Evolutionary conservation across 192 early-diverging fungal genomes (phyloP).

Genomic region (Coemansia sp.): DNA sequence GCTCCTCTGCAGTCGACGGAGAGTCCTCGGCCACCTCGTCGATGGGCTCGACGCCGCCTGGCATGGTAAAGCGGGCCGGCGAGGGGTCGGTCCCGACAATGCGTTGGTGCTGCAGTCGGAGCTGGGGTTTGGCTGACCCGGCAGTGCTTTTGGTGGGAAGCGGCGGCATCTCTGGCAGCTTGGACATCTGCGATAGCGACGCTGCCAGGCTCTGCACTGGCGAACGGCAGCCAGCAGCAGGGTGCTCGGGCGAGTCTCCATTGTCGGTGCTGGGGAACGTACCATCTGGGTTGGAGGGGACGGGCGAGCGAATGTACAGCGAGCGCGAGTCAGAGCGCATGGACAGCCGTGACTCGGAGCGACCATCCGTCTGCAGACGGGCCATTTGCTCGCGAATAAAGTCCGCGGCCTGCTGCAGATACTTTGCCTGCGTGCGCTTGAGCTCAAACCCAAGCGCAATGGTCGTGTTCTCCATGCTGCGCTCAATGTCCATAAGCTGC

Average conservation of each 20-base stretch:
- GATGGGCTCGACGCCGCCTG: not conserved
- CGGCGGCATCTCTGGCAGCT: not conserved
- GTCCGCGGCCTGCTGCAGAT: constrained; percentile 43
- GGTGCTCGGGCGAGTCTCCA: constrained; percentile 1
- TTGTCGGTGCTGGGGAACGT: too few species aligned
- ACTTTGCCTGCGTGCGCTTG: constrained; percentile 46
- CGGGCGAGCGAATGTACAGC: not conserved
- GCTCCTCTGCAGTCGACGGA: not conserved
- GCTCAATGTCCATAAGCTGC: constrained; percentile 46
- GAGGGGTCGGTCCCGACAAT: not conserved
- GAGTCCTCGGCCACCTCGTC: not conserved
- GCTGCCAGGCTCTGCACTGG: constrained; percentile 15
- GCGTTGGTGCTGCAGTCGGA: not conserved
- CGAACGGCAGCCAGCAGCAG: not conserved
- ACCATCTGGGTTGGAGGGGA: not conserved
- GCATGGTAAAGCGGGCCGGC: too few species aligned
- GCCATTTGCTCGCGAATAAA: constrained; percentile 49
- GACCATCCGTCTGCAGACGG: constrained; percentile 8
- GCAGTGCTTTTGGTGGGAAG: not conserved
- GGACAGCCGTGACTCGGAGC: constrained; percentile 15
- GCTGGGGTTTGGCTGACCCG: not conserved
- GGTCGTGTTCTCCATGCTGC: constrained; percentile 48
- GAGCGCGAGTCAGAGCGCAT: constrained; percentile 1
- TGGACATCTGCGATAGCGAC: constrained; percentile 9
- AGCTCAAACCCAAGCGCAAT: constrained; percentile 48